A percentile compares a stretch with the other conserved stretches of the same genome.
Conservation (phyloP, 345 rosid species). For the Balakata baccata region DNA sequence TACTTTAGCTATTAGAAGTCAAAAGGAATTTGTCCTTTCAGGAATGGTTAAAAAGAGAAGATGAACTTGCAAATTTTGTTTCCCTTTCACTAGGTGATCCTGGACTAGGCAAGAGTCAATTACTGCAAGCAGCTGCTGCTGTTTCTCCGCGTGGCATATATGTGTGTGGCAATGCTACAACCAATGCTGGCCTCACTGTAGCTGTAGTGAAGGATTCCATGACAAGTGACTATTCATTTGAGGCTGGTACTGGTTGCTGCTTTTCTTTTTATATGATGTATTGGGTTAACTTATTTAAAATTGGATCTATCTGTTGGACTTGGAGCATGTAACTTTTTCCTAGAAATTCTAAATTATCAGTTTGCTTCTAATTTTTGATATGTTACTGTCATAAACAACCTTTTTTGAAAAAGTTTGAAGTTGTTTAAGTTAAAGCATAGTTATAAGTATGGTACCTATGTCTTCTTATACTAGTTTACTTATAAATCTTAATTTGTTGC, state of each 20-base stretch:
- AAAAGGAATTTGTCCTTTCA: neutral
- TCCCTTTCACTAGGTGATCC: conserved; percentile 74
- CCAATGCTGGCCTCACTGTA: conserved; percentile 91
- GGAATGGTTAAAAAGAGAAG: neutral
- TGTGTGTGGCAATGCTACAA: conserved; percentile 95
- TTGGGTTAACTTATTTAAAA: neutral
- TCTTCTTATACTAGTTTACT: no score
- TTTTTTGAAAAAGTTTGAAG: no score
- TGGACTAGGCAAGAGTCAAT: conserved; percentile 97
- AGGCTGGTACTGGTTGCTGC: conserved; percentile 65
- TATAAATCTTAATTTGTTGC: no score
- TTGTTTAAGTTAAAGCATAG: no score
- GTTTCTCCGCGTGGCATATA: conserved; percentile 95
- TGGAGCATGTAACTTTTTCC: no score
- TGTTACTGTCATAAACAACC: no score
- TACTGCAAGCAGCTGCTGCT: conserved; percentile 94
- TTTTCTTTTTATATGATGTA: neutral
- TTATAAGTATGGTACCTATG: no score
- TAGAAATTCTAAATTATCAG: no score
- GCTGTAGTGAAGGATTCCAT: conserved; percentile 91
- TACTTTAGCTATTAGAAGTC: neutral
- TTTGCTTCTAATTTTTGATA: no score
- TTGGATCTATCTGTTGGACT: neutral
- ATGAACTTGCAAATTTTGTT: conserved; percentile 12
- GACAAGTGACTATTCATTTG: conserved; percentile 92